Conservation (phyloP, 805 yeast species). For the Suhomyces sp. region DNA sequence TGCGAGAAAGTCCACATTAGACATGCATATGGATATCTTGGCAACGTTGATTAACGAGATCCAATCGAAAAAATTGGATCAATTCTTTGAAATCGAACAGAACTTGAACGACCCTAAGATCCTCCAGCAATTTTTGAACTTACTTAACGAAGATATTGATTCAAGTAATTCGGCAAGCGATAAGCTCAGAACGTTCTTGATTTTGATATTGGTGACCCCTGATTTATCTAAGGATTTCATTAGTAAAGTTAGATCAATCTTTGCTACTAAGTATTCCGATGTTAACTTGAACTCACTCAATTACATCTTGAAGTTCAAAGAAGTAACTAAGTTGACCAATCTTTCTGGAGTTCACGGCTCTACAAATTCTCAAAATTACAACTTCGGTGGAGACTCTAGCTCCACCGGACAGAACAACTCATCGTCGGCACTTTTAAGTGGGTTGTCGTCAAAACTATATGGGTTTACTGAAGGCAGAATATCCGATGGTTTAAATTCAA, state of each 20-base stretch:
- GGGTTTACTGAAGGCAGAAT: constrained; percentile 80
- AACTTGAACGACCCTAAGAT: constrained; percentile 61
- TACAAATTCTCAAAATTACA: constrained; percentile 24
- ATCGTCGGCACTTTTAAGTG: constrained; percentile 62
- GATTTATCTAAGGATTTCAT: constrained; percentile 26
- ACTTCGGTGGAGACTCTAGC: constrained; percentile 19
- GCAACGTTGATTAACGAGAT: constrained; percentile 79
- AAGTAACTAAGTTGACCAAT: constrained; percentile 53
- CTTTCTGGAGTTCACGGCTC: constrained; percentile 23
- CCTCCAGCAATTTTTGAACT: constrained; percentile 56
- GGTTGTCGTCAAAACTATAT: constrained; percentile 71
- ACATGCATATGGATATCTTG: constrained; percentile 95
- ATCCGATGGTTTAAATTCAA: constrained; percentile 84
- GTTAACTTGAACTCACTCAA: constrained; percentile 61
- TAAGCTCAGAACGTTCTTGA: constrained; percentile 84
- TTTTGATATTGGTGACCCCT: constrained; percentile 54
- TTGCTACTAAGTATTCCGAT: constrained; percentile 47
- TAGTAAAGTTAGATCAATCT: constrained; percentile 60
- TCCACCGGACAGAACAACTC: constrained; percentile 39
- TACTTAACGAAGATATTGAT: constrained; percentile 49
- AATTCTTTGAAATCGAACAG: constrained; percentile 93
- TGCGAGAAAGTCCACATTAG: constrained; percentile 81
- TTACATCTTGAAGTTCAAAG: constrained; percentile 80
- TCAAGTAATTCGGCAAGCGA: constrained; percentile 64
- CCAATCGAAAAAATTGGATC: constrained; percentile 83